Conservation (phyloP, 164 flowering plant genomes). For the Chimonanthus praecox region DNA sequence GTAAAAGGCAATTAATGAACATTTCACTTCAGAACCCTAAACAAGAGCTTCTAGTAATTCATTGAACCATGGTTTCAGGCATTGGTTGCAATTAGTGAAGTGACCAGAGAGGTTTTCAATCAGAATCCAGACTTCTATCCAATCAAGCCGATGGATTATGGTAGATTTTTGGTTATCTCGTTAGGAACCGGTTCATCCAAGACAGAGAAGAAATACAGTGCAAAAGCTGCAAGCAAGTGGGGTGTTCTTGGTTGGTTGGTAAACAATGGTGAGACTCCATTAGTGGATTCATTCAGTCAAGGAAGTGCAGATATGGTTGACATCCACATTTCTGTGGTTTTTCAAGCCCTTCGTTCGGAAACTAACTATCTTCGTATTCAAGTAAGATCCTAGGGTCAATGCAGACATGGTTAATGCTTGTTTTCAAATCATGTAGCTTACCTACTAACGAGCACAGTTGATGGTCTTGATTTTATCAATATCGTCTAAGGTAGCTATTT, state of each 20-base stretch:
- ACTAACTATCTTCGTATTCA: conserved; percentile 8
- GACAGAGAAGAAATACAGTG: conserved; percentile 2
- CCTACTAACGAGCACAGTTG: too few species aligned
- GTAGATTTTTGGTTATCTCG: conserved; percentile 9
- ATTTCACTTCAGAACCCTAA: not conserved
- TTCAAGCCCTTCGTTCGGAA: conserved; percentile 5
- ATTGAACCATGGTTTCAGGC: not conserved
- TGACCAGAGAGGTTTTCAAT: not conserved
- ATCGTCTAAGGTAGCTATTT: too few species aligned
- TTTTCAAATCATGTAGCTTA: not conserved
- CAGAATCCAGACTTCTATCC: not conserved
- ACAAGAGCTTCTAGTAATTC: not conserved
- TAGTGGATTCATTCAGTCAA: conserved; percentile 6
- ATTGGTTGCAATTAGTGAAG: conserved; percentile 9
- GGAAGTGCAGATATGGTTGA: conserved; percentile 14
- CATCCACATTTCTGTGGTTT: conserved; percentile 5
- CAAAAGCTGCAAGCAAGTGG: conserved; percentile 8
- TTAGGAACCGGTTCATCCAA: conserved; percentile 9
- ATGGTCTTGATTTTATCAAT: too few species aligned
- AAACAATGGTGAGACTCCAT: not conserved
- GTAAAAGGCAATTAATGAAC: not conserved
- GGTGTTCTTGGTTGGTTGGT: conserved; percentile 8
- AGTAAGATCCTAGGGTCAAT: not conserved
- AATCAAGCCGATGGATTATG: not conserved
- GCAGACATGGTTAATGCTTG: not conserved